These are phyloP conservation scores for Penicillium sp. DNA, from an alignment of 2,329 filamentous ascomycete species.

Conservation along the genomic window DNA sequence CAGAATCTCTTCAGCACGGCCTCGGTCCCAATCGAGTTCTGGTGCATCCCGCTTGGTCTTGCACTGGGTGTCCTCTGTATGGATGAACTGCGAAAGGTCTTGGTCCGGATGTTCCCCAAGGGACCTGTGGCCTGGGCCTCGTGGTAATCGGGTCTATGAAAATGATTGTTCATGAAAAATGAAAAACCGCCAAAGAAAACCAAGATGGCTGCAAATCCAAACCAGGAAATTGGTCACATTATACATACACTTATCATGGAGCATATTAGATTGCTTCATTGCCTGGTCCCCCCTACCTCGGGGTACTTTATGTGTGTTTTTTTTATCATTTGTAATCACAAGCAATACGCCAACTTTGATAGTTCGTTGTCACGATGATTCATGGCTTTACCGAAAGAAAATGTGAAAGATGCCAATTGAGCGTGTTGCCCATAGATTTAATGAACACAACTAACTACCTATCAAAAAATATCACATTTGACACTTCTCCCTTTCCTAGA, in stretches of 20 bases:
- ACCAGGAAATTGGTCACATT: background rate
- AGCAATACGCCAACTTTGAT: background rate
- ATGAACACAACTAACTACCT: no score
- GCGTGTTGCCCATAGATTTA: background rate
- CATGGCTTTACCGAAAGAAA: background rate
- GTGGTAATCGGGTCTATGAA: conserved; percentile 40
- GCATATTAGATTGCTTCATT: background rate
- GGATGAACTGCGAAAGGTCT: conserved; percentile 55
- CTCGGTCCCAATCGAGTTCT: conserved; percentile 53
- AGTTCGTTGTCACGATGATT: background rate
- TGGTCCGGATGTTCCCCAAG: conserved; percentile 50
- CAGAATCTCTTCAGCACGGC: conserved; percentile 52
- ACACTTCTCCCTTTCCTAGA: background rate
- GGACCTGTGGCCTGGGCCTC: conserved; percentile 50
- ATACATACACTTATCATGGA: background rate
- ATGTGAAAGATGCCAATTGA: background rate
- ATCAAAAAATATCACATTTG: background rate
- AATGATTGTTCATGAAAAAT: background rate
- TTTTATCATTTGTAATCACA: background rate
- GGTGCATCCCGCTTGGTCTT: conserved; percentile 54
- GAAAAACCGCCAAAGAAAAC: background rate
- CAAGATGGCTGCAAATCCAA: background rate
- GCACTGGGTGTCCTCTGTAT: conserved; percentile 53
- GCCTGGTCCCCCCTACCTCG: background rate
- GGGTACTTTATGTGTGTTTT: background rate